These are phyloP conservation scores for Chaetoceros muelleri DNA, from an alignment of 108 stramenopile species.

Conservation along the genomic window DNA sequence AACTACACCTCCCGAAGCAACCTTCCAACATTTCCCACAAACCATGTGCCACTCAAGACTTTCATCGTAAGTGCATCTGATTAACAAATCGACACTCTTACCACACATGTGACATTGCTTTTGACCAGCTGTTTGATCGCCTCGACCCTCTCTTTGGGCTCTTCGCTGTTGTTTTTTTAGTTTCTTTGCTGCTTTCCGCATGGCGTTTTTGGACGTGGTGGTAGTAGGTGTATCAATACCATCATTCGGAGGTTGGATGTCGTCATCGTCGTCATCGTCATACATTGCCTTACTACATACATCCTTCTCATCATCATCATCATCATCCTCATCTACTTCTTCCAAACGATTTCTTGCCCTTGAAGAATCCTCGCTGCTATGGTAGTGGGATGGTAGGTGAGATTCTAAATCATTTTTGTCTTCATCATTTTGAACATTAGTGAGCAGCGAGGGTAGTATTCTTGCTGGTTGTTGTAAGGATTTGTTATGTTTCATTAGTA, in stretches of 20 bases:
- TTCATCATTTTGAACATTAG: neutral
- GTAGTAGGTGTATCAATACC: too few species aligned
- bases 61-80: conserved; percentile 53
- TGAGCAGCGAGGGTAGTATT: neutral
- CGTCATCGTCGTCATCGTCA: conserved; percentile 4
- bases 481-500: neutral
- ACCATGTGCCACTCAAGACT: conserved; percentile 63
- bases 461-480: neutral
- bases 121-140: conserved; percentile 43
- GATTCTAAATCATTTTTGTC: neutral
- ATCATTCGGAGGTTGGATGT: conserved; percentile 1
- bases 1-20: conserved; percentile 69
- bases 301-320: neutral
- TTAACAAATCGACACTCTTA: conserved; percentile 44
- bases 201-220: too few species aligned
- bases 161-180: conserved; percentile 48
- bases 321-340: neutral
- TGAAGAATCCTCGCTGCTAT: neutral
- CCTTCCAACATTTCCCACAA: conserved; percentile 78
- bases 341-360: neutral
- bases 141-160: conserved; percentile 49
- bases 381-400: neutral
- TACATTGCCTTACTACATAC: neutral
- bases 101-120: conserved; percentile 57
- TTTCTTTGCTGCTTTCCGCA: conserved; percentile 55